These are phyloP conservation scores for Naematelia encephala DNA, from an alignment of 768 basidiomycete species.

Conservation along the genomic window DNA sequence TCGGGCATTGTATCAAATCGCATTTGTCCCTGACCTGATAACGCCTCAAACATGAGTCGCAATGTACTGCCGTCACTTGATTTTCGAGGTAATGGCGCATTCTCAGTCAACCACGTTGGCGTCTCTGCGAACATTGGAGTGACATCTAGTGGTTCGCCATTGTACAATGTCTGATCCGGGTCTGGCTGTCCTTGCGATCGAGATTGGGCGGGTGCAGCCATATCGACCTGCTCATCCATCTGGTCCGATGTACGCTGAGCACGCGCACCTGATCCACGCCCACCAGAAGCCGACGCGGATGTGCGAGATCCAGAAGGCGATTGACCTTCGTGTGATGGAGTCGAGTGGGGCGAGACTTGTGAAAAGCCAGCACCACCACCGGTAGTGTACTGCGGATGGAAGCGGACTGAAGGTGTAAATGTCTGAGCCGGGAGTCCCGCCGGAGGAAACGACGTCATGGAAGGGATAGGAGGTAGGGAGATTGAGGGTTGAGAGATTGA, in stretches of 20 bases:
- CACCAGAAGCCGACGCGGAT: neutral
- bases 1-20: conserved; percentile 19
- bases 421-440: neutral
- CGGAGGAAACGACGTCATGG: neutral
- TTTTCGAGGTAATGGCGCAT: conserved; percentile 31
- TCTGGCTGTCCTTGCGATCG: no score
- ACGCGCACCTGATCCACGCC: neutral
- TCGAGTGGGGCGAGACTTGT: neutral
- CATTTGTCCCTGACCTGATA: conserved; percentile 7
- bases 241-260: neutral
- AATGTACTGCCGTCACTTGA: conserved; percentile 30
- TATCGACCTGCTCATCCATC: neutral
- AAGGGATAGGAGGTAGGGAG: neutral
- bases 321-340: neutral
- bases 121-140: conserved; percentile 34
- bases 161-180: conserved; percentile 25
- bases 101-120: conserved; percentile 37
- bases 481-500: conserved; percentile 5
- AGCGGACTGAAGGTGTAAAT: neutral
- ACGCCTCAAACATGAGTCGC: conserved; percentile 36
- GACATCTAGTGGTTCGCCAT: conserved; percentile 20
- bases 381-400: neutral
- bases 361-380: neutral
- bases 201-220: no score
- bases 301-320: neutral